Base-by-base conservation (phyloP, 192 early-diverging fungal genomes). In the Coemansia sp. region DNA sequence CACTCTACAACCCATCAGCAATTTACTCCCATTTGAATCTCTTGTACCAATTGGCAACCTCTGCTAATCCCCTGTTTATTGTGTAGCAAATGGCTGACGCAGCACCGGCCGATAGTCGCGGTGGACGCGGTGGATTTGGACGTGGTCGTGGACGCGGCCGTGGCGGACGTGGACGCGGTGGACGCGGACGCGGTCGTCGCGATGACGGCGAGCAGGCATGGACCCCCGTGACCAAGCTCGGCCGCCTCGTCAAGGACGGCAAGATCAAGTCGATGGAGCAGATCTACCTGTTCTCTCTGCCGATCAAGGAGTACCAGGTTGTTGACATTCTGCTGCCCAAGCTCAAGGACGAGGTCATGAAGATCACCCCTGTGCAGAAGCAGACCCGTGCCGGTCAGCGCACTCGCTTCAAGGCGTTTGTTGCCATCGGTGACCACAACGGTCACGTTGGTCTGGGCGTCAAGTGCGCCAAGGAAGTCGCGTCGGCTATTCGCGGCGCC, bases 401-500 rank as follows among this genome's bases (percentile, higher is more conserved):
- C 75, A 98, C 96, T 72, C 92, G 96, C 79, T 98, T 98, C 89
- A 98, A 98, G 93, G 96, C 96, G 71, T 98, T 95, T 76, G 96
- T 98, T 66, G 92, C 95, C 85, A 93, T 98, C 73, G 96, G 96
- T 84, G 96, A 98, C 87, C 83, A 75, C 60, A 85, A 96, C 82
- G 96, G 96, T 62, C 96, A 98, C 86, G 93, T 96, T 73, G 96
- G 96, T 90, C 87, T 98, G 52, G 96, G 96, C 82, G 96, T 98
- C 85, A 98, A 98, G 90, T 98, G 96, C 89, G 94, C 96, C 82
- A 98, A 96, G 92, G 96, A 98, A 84, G 96, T 98, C 50, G 96
- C 96, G 81, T 93, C 92, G 59, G 92, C 96, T 61, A 98, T 98
- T 79, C 93, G 93, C 74, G 96, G 96, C 81, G 96, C 93, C 82